These are phyloP conservation scores for Ophiostoma triangulosporum DNA, from an alignment of 2,329 filamentous ascomycete genomes.

Conservation along the genomic window DNA sequence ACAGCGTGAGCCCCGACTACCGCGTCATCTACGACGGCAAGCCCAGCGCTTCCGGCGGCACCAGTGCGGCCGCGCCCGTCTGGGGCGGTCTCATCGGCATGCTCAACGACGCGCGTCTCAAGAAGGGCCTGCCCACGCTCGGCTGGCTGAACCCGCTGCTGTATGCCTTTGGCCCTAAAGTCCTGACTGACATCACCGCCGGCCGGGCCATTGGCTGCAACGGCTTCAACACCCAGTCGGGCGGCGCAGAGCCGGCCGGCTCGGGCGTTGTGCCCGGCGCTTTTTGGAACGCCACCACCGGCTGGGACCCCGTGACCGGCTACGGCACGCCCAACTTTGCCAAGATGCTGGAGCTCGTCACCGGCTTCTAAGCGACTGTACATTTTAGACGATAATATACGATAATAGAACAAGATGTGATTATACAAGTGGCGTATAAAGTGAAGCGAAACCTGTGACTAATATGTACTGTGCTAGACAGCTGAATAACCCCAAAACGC, in stretches of 20 bases:
- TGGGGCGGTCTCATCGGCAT: constrained; percentile 50
- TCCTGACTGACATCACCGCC: constrained; percentile 25
- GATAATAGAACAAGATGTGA: too few relatives aligned
- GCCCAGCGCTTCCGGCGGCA: constrained; percentile 20
- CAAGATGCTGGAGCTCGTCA: constrained; percentile 12
- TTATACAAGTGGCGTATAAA: too few relatives aligned
- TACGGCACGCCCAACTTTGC: constrained; percentile 14
- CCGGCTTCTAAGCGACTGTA: too few relatives aligned
- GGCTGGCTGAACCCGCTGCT: constrained; percentile 52
- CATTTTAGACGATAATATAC: too few relatives aligned
- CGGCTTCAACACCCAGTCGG: constrained; percentile 14
- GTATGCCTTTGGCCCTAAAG: constrained; percentile 25
- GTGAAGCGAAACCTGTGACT: too few relatives aligned
- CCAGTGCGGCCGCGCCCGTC: constrained; percentile 45
- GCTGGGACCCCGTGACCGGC: constrained; percentile 16
- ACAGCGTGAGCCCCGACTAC: constrained; percentile 16
- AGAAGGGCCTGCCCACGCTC: constrained; percentile 35
- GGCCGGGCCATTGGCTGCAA: constrained; percentile 24
- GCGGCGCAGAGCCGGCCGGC: constrained; percentile 33
- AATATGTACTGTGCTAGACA: too few relatives aligned
- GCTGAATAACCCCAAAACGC: too few relatives aligned
- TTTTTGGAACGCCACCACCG: constrained; percentile 13
- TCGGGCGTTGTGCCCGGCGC: constrained; percentile 12
- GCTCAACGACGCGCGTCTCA: constrained; percentile 48
- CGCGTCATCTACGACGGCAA: constrained; percentile 22